These are phyloP conservation scores for Chaetomiaceae sp. DNA, from an alignment of 2,329 filamentous ascomycete species.

Conservation along the genomic window DNA sequence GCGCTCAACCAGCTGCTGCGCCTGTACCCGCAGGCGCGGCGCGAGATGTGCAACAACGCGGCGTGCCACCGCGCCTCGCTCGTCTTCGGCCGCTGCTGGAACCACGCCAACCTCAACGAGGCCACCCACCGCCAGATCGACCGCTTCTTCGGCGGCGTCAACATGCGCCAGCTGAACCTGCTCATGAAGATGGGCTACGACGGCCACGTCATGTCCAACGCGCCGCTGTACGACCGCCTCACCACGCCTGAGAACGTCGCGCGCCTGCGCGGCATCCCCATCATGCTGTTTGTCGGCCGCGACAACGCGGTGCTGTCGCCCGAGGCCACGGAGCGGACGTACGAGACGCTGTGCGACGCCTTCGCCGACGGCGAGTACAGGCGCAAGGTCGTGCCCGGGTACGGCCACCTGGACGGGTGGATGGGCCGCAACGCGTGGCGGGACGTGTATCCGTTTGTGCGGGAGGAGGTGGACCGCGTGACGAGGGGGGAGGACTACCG, in stretches of 20 bases:
- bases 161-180: slow-evolving; percentile 53
- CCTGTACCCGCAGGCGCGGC: slow-evolving; percentile 50
- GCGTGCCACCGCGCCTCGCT: slow-evolving; percentile 58
- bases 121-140: slow-evolving; percentile 60
- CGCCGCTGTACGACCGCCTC: slow-evolving; percentile 43
- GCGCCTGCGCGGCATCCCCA: slow-evolving; percentile 48
- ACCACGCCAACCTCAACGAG: slow-evolving; percentile 61
- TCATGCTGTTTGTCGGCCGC: slow-evolving; percentile 52
- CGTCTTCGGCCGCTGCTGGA: slow-evolving; percentile 62
- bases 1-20: slow-evolving; percentile 53
- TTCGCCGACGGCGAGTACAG: slow-evolving; percentile 47
- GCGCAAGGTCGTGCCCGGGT: slow-evolving; percentile 50
- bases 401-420: slow-evolving; percentile 59
- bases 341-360: slow-evolving; percentile 47
- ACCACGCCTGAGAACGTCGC: slow-evolving; percentile 47
- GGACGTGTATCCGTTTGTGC: slow-evolving; percentile 55
- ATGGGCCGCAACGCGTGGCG: slow-evolving; percentile 56
- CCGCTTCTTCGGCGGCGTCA: slow-evolving; percentile 58
- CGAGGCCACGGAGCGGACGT: slow-evolving; percentile 50
- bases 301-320: slow-evolving; percentile 55
- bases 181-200: slow-evolving; percentile 53
- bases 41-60: slow-evolving; percentile 58
- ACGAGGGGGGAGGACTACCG: slow-evolving; percentile 39
- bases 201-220: slow-evolving; percentile 51
- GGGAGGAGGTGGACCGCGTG: slow-evolving; percentile 52